These are phyloP conservation scores for Bonia amplexicaulis DNA, from an alignment of 176 grass and related monocot genomes.

Conservation along the genomic window DNA sequence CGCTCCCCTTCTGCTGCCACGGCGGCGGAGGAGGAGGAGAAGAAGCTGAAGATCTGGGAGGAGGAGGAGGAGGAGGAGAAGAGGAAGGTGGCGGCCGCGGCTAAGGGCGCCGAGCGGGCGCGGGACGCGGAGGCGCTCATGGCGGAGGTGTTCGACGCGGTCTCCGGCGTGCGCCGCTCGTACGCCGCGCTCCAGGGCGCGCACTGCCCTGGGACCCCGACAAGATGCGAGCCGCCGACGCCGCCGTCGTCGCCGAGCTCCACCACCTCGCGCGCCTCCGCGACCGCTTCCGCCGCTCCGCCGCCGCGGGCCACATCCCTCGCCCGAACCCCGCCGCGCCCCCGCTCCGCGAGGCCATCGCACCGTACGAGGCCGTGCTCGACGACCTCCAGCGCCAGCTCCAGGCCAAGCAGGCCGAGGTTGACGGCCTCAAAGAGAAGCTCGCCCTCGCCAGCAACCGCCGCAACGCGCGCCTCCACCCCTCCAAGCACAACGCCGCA, in stretches of 20 bases:
- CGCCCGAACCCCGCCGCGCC: neutral
- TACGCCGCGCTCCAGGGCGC: conserved; percentile 77
- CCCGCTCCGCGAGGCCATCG: conserved; percentile 68
- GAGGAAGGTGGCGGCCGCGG: neutral
- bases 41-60: conserved; percentile 72
- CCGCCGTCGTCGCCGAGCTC: conserved; percentile 75
- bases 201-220: conserved; percentile 89
- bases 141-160: conserved; percentile 76
- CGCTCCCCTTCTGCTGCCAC: conserved; percentile 14
- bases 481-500: conserved; percentile 23
- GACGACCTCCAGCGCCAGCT: conserved; percentile 77
- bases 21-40: conserved; percentile 24
- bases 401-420: conserved; percentile 77
- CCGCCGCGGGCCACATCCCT: conserved; percentile 20
- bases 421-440: conserved; percentile 66
- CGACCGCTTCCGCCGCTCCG: conserved; percentile 70
- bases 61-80: conserved; percentile 3
- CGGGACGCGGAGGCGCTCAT: conserved; percentile 61
- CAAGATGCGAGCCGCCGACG: conserved; percentile 68
- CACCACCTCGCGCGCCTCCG: conserved; percentile 69
- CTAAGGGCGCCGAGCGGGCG: conserved; percentile 15
- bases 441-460: conserved; percentile 31
- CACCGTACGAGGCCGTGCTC: conserved; percentile 86
- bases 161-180: conserved; percentile 68
- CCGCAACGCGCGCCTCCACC: conserved; percentile 38